phyloP scores from a whole-genome alignment of 805 yeast genomes.

The Candida jianshihensis region DNA sequence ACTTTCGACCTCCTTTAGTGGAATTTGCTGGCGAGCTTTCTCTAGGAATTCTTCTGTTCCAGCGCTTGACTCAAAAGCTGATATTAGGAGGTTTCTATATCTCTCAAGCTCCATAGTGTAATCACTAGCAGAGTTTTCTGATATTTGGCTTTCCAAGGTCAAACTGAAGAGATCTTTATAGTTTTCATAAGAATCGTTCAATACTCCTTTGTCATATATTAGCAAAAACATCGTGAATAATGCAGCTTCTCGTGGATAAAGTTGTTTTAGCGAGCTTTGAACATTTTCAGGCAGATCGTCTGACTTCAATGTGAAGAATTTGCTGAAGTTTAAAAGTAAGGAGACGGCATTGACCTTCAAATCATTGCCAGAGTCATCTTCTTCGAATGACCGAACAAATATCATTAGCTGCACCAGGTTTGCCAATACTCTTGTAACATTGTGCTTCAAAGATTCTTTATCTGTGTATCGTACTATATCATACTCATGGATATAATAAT shows the following conservation, averaged over 20 bases:
- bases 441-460: conserved; percentile 8
- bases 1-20: conserved; percentile 1
- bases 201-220: conserved; percentile 5
- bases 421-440: conserved; percentile 10
- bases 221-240: conserved; percentile 4
- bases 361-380: conserved; percentile 3
- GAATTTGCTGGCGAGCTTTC: neutral
- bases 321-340: conserved; percentile 5
- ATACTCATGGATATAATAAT: conserved; percentile 10
- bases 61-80: neutral
- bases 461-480: conserved; percentile 6
- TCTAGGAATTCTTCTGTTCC: conserved; percentile 2
- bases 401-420: conserved; percentile 11
- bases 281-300: neutral
- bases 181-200: neutral
- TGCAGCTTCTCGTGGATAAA: conserved; percentile 10
- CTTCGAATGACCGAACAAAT: conserved; percentile 8
- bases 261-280: conserved; percentile 1
- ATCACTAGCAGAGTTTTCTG: too few species aligned
- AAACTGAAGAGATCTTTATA: neutral
- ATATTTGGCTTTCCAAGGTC: neutral
- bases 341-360: conserved; percentile 1
- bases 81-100: neutral
- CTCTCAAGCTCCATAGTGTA: conserved; percentile 4
- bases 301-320: conserved; percentile 2